Evolutionary conservation across 306 rosid genomes (phyloP), one percentile per base, ranked within the genome.

Genomic region (Gillenia trifoliata): DNA sequence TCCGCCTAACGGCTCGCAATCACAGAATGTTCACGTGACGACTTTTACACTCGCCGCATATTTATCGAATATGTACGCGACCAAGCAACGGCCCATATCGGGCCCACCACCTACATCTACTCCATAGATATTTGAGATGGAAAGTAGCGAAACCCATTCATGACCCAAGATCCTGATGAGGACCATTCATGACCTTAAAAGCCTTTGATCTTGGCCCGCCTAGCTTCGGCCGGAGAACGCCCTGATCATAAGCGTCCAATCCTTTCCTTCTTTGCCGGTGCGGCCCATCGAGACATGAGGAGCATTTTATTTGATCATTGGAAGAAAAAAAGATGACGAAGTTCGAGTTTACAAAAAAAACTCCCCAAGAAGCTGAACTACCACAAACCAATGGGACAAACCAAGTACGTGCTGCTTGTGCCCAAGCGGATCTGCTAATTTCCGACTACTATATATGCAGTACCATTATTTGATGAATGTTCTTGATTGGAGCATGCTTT

Each of bases 121-220:
- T 70, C 91, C 28, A 89, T 87, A 5, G 94, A 85, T 89, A 0
- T 84, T 85, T 8, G 91, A 89, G 83, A 75, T 89, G 47, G 90
- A 87, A 31, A 40, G 57, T 36, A 72, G 75, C 62, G 38, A 12
- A 78, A 41, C 64, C 78, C 79, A 49, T 79, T 78, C 54, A 52
- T 62, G 66, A 84, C 88, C 3, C 23, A 56, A 20, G 66, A 78
- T 70, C 91, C 88, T 22, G 83, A 81, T 19, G 89, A 86, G 57
- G 91, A 91, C n/a, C 86, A 86, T 55, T 73, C 77, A 0, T 86
- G 52, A 70, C 64, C 50, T 70, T n/a, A 22, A 52, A 70, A 70
- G 19, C n/a, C 30, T 52, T 0, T 4, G 2, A 11, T 0, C 74
- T 70, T 54, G 74, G 74, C 5, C 74, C 74, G 1, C 74, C 74